Conservation (phyloP, 139 green algal genomes). For the Gonium pectorale region DNA sequence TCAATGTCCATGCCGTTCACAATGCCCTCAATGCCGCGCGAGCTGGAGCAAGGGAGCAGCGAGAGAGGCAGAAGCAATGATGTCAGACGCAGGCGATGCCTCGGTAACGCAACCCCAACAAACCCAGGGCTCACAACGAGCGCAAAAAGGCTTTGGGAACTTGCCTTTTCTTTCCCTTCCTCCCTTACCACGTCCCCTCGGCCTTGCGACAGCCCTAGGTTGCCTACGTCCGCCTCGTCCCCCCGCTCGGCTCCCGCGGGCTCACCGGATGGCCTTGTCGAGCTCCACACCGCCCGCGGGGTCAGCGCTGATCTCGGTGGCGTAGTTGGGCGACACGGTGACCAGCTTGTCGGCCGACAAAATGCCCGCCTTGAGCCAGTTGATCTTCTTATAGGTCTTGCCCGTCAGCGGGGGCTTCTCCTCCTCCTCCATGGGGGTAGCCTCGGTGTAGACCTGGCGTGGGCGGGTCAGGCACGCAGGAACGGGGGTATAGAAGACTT, state of each 20-base stretch:
- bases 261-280: slow-evolving; percentile 73
- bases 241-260: too few species aligned
- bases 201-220: too few species aligned
- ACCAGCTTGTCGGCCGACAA: slow-evolving; percentile 90
- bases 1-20: slow-evolving; percentile 98
- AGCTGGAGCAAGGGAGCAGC: too few species aligned
- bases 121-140: too few species aligned
- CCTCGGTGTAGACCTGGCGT: slow-evolving; percentile 71
- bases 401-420: slow-evolving; percentile 60
- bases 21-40: slow-evolving; percentile 91
- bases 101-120: too few species aligned
- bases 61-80: too few species aligned
- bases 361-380: slow-evolving; percentile 97
- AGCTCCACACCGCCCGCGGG: slow-evolving; percentile 91
- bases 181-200: too few species aligned
- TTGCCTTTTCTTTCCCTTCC: too few species aligned
- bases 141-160: too few species aligned
- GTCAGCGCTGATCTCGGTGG: slow-evolving; percentile 88
- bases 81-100: too few species aligned
- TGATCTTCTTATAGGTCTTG: slow-evolving; percentile 89
- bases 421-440: slow-evolving; percentile 72
- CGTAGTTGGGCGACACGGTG: slow-evolving; percentile 98
- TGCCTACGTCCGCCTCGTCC: too few species aligned
- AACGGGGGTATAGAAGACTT: too few species aligned
- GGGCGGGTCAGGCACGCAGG: slow-evolving; percentile 8